Percentiles rank a stretch among this genome's conserved stretches.
These are phyloP conservation scores for Podospora bellae-mahoneyi DNA, from an alignment of 495 filamentous ascomycete genomes.

Conservation along the genomic window DNA sequence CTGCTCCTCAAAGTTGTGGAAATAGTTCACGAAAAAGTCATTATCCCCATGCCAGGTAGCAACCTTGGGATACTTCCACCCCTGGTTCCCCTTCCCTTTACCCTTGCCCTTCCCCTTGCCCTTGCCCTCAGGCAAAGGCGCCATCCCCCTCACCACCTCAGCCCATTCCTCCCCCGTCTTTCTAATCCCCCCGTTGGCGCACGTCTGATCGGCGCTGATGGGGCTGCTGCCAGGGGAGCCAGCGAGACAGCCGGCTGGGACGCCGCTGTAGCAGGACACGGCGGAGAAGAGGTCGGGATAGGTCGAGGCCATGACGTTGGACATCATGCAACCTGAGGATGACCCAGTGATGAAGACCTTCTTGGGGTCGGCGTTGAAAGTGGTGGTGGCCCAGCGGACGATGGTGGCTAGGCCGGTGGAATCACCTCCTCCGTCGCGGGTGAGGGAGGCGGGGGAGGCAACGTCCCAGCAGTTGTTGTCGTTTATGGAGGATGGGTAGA, in stretches of 20 bases:
- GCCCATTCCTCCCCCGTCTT: conserved; percentile 45
- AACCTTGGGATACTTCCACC: conserved; percentile 51
- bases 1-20: conserved; percentile 46
- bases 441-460: conserved; percentile 49
- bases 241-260: conserved; percentile 58
- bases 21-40: conserved; percentile 43
- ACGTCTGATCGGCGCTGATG: conserved; percentile 35
- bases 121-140: conserved; percentile 26
- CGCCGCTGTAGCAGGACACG: conserved; percentile 55
- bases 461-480: conserved; percentile 59
- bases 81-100: conserved; percentile 25
- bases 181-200: conserved; percentile 41
- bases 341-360: conserved; percentile 54
- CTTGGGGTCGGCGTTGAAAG: conserved; percentile 47
- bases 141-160: conserved; percentile 42
- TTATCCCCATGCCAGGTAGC: conserved; percentile 51
- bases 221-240: conserved; percentile 43
- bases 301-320: conserved; percentile 55
- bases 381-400: conserved; percentile 50
- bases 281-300: conserved; percentile 57
- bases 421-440: conserved; percentile 57
- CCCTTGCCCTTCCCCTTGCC: background rate
- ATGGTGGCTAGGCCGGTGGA: conserved; percentile 60
- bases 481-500: conserved; percentile 52
- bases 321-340: conserved; percentile 50